Evolutionary conservation across 2,329 filamentous ascomycete species (phyloP).

Genomic region (Trichoderma sp.): DNA sequence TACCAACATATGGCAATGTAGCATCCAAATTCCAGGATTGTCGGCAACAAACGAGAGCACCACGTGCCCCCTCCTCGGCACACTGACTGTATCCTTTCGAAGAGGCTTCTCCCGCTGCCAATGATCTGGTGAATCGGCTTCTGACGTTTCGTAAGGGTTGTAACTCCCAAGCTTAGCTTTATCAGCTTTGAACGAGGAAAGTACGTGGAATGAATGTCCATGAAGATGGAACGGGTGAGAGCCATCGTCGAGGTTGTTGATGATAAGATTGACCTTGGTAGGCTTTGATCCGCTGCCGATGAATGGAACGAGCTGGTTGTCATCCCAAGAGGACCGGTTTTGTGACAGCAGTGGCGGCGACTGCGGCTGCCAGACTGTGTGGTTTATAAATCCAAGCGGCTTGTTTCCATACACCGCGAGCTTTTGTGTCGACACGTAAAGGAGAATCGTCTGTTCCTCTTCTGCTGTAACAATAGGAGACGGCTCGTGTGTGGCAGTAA

Average conservation of each 20-base stretch:
- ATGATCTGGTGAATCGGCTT: neutral
- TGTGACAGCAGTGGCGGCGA: constrained; percentile 23
- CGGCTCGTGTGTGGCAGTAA: constrained; percentile 1
- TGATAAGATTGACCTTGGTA: constrained; percentile 28
- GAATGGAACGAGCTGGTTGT: constrained; percentile 25
- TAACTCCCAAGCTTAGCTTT: constrained; percentile 28
- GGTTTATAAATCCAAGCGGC: constrained; percentile 29
- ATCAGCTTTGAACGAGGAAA: constrained; percentile 25
- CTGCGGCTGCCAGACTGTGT: constrained; percentile 28
- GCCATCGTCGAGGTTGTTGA: constrained; percentile 35
- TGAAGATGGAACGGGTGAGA: constrained; percentile 50
- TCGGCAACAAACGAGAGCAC: constrained; percentile 26
- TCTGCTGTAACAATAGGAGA: neutral
- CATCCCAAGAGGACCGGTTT: constrained; percentile 25
- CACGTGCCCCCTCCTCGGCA: constrained; percentile 32
- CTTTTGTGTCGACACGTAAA: constrained; percentile 28
- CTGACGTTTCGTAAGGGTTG: constrained; percentile 25
- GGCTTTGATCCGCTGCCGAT: constrained; percentile 19
- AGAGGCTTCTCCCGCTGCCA: constrained; percentile 25
- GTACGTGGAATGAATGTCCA: constrained; percentile 51
- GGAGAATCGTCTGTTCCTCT: constrained; percentile 24
- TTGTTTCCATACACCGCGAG: constrained; percentile 24
- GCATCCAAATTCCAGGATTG: constrained; percentile 29
- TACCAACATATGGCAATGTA: constrained; percentile 32
- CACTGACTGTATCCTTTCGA: constrained; percentile 39